These are phyloP conservation scores for Dentipellis sp. DNA, from an alignment of 768 basidiomycete species.

Conservation along the genomic window DNA sequence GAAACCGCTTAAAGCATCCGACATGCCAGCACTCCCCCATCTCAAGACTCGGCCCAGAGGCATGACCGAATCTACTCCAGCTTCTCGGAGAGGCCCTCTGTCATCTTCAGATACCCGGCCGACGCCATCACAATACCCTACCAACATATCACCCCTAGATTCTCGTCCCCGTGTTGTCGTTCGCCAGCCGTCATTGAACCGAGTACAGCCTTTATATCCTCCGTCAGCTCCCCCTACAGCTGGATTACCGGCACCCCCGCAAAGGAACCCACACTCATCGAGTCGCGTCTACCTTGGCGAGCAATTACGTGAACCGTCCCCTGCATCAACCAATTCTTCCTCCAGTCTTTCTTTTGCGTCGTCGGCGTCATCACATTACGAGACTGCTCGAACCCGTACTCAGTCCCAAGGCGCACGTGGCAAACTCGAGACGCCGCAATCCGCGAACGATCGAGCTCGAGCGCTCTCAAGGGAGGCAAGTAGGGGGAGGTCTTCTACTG, in stretches of 20 bases:
- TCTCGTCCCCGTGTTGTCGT: conserved; percentile 7
- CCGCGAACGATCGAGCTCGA: background rate
- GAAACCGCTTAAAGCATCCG: background rate
- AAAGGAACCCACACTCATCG: background rate
- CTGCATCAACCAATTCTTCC: conserved; percentile 1
- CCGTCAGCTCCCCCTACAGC: conserved; percentile 5
- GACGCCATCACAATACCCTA: background rate
- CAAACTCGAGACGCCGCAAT: conserved; percentile 2
- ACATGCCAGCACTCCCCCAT: background rate
- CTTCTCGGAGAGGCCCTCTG: background rate
- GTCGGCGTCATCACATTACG: conserved; percentile 3
- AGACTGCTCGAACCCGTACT: too few species aligned
- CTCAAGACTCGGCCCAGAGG: conserved; percentile 9
- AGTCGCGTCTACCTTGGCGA: conserved; percentile 8
- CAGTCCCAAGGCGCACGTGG: background rate
- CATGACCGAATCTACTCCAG: conserved; percentile 5
- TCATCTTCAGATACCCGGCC: background rate
- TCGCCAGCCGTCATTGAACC: conserved; percentile 11
- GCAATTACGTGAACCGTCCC: conserved; percentile 14
- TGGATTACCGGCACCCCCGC: conserved; percentile 9
- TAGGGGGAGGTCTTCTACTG: background rate
- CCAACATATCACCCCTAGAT: conserved; percentile 6
- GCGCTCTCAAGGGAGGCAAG: background rate
- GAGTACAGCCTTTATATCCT: conserved; percentile 3
- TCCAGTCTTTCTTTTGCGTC: conserved; percentile 14